phyloP scores from a whole-genome alignment of 139 green algal species.

The Chlorella sp. region DNA sequence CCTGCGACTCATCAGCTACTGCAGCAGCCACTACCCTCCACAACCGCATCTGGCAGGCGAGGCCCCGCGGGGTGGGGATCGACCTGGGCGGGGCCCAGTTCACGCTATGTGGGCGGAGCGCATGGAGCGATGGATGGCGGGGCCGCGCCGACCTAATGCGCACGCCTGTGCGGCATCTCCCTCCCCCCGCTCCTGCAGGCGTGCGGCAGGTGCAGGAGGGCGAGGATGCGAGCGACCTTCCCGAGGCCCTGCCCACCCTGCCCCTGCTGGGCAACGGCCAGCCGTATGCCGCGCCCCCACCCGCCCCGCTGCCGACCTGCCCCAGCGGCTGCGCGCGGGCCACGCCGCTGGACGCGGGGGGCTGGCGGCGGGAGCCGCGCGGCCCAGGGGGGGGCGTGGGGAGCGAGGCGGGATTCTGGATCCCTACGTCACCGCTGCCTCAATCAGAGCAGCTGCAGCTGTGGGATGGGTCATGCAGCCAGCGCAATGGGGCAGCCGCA shows the following conservation, averaged over 20 bases:
- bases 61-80: no score
- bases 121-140: background rate
- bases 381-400: conserved; percentile 54
- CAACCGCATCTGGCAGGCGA: conserved; percentile 54
- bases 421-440: no score
- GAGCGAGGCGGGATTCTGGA: conserved; percentile 52
- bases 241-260: background rate
- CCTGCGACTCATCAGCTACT: conserved; percentile 72
- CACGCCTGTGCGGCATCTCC: background rate
- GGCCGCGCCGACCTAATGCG: background rate
- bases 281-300: conserved; percentile 67
- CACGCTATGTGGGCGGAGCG: background rate
- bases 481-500: background rate
- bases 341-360: conserved; percentile 41
- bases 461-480: background rate
- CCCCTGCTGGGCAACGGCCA: conserved; percentile 72
- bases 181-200: conserved; percentile 25
- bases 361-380: conserved; percentile 24
- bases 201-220: conserved; percentile 38
- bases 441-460: no score
- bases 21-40: conserved; percentile 72
- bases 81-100: no score
- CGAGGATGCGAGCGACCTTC: conserved; percentile 31
- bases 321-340: conserved; percentile 63
- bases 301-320: conserved; percentile 47